phyloP scores from a whole-genome alignment of 306 rosid genomes.

The Quercus alba region DNA sequence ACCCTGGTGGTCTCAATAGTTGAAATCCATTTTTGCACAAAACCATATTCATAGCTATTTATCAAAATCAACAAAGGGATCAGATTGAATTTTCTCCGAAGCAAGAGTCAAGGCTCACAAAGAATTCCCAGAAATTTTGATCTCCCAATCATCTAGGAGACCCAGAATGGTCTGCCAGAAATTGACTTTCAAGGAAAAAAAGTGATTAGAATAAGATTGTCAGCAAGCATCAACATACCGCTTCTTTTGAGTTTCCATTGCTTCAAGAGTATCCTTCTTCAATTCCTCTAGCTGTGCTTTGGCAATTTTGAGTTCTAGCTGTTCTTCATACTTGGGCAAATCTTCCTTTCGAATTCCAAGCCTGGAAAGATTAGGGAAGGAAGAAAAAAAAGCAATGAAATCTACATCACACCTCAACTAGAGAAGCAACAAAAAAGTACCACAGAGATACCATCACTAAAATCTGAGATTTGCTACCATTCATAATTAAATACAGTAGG shows the following conservation, averaged over 20 bases:
- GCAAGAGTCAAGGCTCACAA: not conserved
- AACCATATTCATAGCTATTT: not conserved
- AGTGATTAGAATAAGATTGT: not conserved
- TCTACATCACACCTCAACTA: not conserved
- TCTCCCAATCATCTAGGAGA: not conserved
- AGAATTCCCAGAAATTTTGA: not conserved
- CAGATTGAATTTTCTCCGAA: not conserved
- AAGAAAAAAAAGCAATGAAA: not conserved
- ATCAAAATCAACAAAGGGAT: not conserved
- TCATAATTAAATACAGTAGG: not conserved
- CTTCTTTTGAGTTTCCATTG: conserved; percentile 91
- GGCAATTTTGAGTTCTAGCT: conserved; percentile 72
- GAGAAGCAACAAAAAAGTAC: not conserved
- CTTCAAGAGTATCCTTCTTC: conserved; percentile 79
- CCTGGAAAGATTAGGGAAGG: conserved; percentile 22
- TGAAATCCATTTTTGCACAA: conserved; percentile 1
- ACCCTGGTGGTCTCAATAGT: not conserved
- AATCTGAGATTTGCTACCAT: not conserved
- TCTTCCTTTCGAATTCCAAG: conserved; percentile 73
- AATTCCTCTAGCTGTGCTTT: conserved; percentile 86
- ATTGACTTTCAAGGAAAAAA: not conserved
- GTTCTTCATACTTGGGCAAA: conserved; percentile 77
- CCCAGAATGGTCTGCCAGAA: not conserved
- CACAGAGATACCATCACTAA: not conserved
- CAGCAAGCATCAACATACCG: conserved; percentile 43